Percentiles rank a stretch among this genome's conserved stretches.
phyloP scores from a whole-genome alignment of 2,329 filamentous ascomycete species.

The Immersiporthe knoxdaviesiana region DNA sequence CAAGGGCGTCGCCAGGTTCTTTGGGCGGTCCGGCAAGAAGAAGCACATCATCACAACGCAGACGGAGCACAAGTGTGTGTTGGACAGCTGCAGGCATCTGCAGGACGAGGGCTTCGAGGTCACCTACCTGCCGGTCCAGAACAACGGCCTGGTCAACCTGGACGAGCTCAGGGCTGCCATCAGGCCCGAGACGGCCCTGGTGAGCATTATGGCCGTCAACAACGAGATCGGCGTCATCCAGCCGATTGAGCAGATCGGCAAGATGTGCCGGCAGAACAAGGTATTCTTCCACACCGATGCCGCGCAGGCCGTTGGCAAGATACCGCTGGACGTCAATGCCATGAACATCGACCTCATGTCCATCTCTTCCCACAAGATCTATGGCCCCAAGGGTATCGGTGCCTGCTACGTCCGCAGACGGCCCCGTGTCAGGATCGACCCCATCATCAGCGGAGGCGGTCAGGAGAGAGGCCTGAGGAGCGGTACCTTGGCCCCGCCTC shows the following conservation, averaged over 20 bases:
- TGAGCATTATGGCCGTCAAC: conserved; percentile 99
- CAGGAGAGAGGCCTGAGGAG: conserved; percentile 95
- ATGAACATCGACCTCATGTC: conserved; percentile 99
- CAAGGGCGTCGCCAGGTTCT: conserved; percentile 96
- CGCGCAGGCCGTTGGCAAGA: conserved; percentile 98
- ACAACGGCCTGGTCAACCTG: conserved; percentile 83
- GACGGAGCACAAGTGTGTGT: conserved; percentile 98
- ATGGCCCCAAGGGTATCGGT: conserved; percentile 95
- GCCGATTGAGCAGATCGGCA: conserved; percentile 89
- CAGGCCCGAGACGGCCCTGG: conserved; percentile 84
- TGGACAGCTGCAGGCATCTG: conserved; percentile 95
- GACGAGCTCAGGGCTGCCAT: conserved; percentile 86
- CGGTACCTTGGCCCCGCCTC: conserved; percentile 86
- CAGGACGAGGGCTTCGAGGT: conserved; percentile 96
- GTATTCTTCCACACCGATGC: conserved; percentile 98
- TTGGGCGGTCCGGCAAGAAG: conserved; percentile 91
- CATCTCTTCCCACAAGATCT: conserved; percentile 98
- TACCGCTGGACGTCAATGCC: conserved; percentile 92
- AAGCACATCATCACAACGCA: conserved; percentile 97
- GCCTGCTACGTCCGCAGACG: conserved; percentile 94
- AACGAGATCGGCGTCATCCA: conserved; percentile 99
- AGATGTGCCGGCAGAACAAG: conserved; percentile 87
- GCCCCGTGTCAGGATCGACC: conserved; percentile 90
- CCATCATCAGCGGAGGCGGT: conserved; percentile 93
- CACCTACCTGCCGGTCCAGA: conserved; percentile 92